Evolutionary conservation across 2,329 filamentous ascomycete species (phyloP).

Genomic region (Aspergillus terreus): DNA sequence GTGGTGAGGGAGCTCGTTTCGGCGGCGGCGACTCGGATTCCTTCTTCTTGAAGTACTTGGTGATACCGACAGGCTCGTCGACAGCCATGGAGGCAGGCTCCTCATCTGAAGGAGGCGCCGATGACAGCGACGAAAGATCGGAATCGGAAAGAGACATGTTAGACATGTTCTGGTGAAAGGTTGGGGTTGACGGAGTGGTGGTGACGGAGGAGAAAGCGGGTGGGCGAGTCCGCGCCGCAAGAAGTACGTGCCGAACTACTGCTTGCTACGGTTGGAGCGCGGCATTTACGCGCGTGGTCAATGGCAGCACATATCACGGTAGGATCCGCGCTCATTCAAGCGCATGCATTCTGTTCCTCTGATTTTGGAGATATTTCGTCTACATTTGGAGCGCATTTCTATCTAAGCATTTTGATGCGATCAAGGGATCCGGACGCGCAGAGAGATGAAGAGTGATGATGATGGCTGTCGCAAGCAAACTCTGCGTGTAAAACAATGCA

Average conservation of each 20-base stretch:
- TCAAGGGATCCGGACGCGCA: too few species aligned
- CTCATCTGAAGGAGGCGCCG: slow-evolving; percentile 57
- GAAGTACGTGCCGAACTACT: slow-evolving; percentile 26
- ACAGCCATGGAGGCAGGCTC: slow-evolving; percentile 44
- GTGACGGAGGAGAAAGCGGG: slow-evolving; percentile 10
- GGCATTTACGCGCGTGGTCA: slow-evolving; percentile 30
- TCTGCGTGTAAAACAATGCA: too few species aligned
- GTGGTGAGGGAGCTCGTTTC: slow-evolving; percentile 81
- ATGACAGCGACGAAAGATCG: slow-evolving; percentile 57
- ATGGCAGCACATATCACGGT: slow-evolving; percentile 20
- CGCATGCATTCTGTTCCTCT: slow-evolving; percentile 2
- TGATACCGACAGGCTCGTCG: slow-evolving; percentile 40
- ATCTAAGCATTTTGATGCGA: neutral
- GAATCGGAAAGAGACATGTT: slow-evolving; percentile 52
- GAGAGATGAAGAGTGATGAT: too few species aligned
- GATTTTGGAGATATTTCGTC: neutral
- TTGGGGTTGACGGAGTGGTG: slow-evolving; percentile 21
- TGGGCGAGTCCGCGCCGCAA: slow-evolving; percentile 19
- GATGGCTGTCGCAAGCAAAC: too few species aligned
- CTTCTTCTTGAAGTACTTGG: slow-evolving; percentile 49
- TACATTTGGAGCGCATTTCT: slow-evolving; percentile 3
- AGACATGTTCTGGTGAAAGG: slow-evolving; percentile 27
- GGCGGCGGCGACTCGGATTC: slow-evolving; percentile 57
- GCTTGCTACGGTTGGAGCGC: slow-evolving; percentile 22
- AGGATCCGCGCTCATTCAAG: slow-evolving; percentile 16